phyloP scores from a whole-genome alignment of 2,329 filamentous ascomycete species.

The Pseudogymnoascus sp. region DNA sequence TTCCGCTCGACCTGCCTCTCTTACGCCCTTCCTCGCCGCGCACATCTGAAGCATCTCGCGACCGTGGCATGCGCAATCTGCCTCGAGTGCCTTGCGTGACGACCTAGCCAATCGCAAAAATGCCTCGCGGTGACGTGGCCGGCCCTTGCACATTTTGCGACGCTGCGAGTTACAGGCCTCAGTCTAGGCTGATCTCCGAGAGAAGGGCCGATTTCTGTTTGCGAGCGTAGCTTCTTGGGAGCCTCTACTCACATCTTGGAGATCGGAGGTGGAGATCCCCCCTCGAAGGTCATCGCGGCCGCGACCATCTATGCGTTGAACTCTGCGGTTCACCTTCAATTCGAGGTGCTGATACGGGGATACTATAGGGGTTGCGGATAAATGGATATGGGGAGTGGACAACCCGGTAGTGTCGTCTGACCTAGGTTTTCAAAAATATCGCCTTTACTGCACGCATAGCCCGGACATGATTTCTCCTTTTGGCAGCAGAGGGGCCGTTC shows the following conservation, averaged over 20 bases:
- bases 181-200: not conserved
- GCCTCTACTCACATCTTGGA: too few relatives aligned
- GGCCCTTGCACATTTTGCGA: not conserved
- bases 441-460: not conserved
- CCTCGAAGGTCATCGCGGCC: too few relatives aligned
- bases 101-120: conserved; percentile 10
- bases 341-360: not conserved
- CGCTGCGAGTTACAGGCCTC: not conserved
- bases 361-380: not conserved
- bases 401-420: conserved; percentile 4
- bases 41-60: not conserved
- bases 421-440: not conserved
- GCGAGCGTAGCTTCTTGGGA: too few relatives aligned
- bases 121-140: conserved; percentile 7
- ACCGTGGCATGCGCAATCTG: conserved; percentile 1
- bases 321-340: not conserved
- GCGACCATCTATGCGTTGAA: too few relatives aligned
- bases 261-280: too few relatives aligned
- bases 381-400: not conserved
- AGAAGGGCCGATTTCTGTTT: not conserved
- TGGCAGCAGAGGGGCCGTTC: not conserved
- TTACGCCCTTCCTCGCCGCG: not conserved
- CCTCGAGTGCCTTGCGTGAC: not conserved
- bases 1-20: not conserved
- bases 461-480: not conserved